These are phyloP conservation scores for Cynanchum wilfordii DNA, from an alignment of 257 asterid genomes.

Conservation along the genomic window DNA sequence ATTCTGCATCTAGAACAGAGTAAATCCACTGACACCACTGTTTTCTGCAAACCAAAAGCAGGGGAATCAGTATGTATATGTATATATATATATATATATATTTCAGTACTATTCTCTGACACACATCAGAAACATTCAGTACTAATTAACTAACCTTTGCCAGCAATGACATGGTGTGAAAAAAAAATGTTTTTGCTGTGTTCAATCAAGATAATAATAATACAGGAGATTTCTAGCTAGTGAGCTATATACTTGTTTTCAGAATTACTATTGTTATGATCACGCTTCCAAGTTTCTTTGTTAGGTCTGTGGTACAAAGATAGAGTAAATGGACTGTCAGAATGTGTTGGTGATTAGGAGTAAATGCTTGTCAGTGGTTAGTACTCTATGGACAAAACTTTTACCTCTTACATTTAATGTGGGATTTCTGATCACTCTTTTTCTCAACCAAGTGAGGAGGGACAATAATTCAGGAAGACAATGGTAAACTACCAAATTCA, in stretches of 20 bases:
- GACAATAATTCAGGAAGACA: neutral
- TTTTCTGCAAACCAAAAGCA: slow-evolving; percentile 23
- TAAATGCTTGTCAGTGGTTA: slow-evolving; percentile 24
- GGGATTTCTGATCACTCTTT: neutral
- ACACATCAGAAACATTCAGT: too few relatives aligned
- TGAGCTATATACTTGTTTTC: neutral
- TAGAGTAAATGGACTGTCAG: slow-evolving; percentile 15
- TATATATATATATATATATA: too few relatives aligned
- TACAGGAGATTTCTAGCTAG: neutral
- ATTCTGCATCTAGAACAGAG: slow-evolving; percentile 30
- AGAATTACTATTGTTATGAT: neutral
- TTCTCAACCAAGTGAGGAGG: neutral
- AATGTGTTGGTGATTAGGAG: slow-evolving; percentile 19
- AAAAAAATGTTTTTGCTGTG: neutral
- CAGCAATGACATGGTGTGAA: slow-evolving; percentile 16
- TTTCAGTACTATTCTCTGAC: too few relatives aligned
- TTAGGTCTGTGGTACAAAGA: slow-evolving; percentile 5
- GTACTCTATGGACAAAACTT: neutral
- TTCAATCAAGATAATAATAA: slow-evolving; percentile 4
- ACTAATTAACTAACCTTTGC: slow-evolving; percentile 14
- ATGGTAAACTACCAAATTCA: neutral
- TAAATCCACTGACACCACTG: slow-evolving; percentile 34
- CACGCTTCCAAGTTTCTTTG: neutral
- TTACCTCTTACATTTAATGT: slow-evolving; percentile 14
- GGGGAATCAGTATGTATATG: neutral